A percentile compares a stretch with the other conserved stretches of the same genome.
Conservation (phyloP, 1,284 basidiomycete species). For the Sporisorium graminicola region DNA sequence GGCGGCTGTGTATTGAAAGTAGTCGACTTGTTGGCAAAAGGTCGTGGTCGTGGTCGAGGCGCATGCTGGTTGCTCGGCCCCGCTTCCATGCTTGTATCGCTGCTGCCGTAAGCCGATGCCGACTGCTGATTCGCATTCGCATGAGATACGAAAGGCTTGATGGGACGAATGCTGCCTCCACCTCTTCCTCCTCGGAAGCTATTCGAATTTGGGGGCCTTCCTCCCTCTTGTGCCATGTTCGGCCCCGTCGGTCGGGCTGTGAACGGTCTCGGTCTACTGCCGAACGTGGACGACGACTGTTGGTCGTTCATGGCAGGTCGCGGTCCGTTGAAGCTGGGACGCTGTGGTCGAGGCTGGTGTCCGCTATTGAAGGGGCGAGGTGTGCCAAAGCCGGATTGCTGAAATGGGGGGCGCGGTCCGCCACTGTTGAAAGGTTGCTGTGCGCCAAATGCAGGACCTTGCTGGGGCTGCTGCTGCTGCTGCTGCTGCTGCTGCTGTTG, state of each 20-base stretch:
- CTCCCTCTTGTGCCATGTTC: slow-evolving; percentile 20
- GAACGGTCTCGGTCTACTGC: slow-evolving; percentile 37
- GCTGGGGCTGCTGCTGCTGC: slow-evolving; percentile 15
- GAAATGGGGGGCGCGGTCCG: slow-evolving; percentile 17
- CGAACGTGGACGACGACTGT: slow-evolving; percentile 24
- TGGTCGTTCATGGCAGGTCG: slow-evolving; percentile 17
- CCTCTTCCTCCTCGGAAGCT: slow-evolving; percentile 30
- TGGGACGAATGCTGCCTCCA: slow-evolving; percentile 27
- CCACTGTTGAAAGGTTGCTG: slow-evolving; percentile 10
- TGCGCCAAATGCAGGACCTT: slow-evolving; percentile 14
- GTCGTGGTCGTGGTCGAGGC: slow-evolving; percentile 33
- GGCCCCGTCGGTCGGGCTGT: slow-evolving; percentile 24
- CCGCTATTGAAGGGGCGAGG: slow-evolving; percentile 17
- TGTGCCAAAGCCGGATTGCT: slow-evolving; percentile 16
- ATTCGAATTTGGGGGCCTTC: slow-evolving; percentile 18
- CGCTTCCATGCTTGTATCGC: not conserved
- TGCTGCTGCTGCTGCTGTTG: slow-evolving; percentile 9
- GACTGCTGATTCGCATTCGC: slow-evolving; percentile 5
- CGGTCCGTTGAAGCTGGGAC: slow-evolving; percentile 4
- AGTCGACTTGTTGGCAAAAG: slow-evolving; percentile 39
- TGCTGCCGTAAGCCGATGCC: not conserved
- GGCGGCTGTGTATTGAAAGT: slow-evolving; percentile 30
- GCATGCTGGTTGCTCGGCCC: slow-evolving; percentile 13
- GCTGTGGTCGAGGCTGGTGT: slow-evolving; percentile 13
- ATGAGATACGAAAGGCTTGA: slow-evolving; percentile 28